These are phyloP conservation scores for Crithidia bombi DNA, from an alignment of 208 protist species.

Conservation along the genomic window DNA sequence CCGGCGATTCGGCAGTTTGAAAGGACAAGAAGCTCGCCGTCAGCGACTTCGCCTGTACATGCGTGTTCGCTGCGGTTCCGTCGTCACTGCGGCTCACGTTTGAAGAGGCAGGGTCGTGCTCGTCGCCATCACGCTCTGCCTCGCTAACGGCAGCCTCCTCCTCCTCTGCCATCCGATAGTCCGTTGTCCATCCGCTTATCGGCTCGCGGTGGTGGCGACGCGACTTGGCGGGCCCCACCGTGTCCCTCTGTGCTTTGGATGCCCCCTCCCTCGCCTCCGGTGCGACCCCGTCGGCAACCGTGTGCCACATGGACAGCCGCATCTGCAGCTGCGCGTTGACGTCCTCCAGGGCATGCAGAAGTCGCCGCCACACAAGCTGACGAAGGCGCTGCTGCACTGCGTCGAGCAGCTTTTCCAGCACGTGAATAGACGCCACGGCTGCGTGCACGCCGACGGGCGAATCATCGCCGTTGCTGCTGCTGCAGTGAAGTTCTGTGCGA, in stretches of 20 bases:
- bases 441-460: neutral
- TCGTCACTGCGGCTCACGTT: neutral
- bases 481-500: neutral
- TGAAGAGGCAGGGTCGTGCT: neutral
- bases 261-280: neutral
- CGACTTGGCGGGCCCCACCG: neutral
- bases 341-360: conserved; percentile 62
- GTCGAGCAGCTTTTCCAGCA: conserved; percentile 31
- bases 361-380: conserved; percentile 42
- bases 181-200: neutral
- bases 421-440: conserved; percentile 13
- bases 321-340: conserved; percentile 46
- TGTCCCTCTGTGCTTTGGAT: neutral
- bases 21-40: conserved; percentile 10
- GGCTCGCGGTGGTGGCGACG: neutral
- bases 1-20: neutral
- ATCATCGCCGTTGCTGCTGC: neutral
- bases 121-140: neutral
- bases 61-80: neutral
- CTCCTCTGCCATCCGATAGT: neutral
- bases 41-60: neutral
- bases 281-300: neutral
- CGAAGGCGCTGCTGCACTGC: conserved; percentile 36
- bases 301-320: conserved; percentile 35
- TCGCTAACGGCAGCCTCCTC: neutral